phyloP scores from a whole-genome alignment of 2,329 filamentous ascomycete genomes.

The Periconia macrospinosa region DNA sequence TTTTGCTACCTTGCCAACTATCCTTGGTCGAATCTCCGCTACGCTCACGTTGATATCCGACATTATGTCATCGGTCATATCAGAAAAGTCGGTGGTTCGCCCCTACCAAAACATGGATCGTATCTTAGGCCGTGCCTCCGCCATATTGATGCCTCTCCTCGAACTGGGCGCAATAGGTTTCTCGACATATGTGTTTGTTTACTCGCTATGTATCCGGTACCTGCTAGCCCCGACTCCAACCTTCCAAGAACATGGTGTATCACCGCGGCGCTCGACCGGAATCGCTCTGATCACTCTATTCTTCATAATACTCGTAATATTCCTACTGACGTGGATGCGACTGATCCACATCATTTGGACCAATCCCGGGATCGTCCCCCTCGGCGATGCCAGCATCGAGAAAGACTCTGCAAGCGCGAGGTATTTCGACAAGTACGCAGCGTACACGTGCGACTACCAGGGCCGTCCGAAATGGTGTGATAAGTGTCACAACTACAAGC shows the following conservation, averaged over 20 bases:
- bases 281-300: conserved; percentile 73
- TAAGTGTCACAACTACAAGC: conserved; percentile 82
- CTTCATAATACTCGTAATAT: conserved; percentile 69
- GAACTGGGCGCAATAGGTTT: conserved; percentile 69
- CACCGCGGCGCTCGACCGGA: conserved; percentile 58
- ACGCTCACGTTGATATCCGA: neutral
- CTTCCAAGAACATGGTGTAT: conserved; percentile 27
- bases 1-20: too few relatives aligned
- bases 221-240: conserved; percentile 57
- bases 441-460: conserved; percentile 80
- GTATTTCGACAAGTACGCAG: conserved; percentile 76
- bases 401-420: conserved; percentile 30
- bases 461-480: conserved; percentile 84
- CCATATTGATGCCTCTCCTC: conserved; percentile 69
- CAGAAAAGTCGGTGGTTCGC: conserved; percentile 20
- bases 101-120: conserved; percentile 23
- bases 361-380: conserved; percentile 74
- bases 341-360: conserved; percentile 68
- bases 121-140: conserved; percentile 58
- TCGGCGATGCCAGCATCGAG: conserved; percentile 47
- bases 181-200: conserved; percentile 71
- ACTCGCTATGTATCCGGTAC: conserved; percentile 65
- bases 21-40: too few relatives aligned
- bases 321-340: conserved; percentile 70
- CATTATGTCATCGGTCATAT: conserved; percentile 11